Base-by-base conservation (phyloP, 1,139 yeast genomes). In the Waltiozyma sp. region DNA sequence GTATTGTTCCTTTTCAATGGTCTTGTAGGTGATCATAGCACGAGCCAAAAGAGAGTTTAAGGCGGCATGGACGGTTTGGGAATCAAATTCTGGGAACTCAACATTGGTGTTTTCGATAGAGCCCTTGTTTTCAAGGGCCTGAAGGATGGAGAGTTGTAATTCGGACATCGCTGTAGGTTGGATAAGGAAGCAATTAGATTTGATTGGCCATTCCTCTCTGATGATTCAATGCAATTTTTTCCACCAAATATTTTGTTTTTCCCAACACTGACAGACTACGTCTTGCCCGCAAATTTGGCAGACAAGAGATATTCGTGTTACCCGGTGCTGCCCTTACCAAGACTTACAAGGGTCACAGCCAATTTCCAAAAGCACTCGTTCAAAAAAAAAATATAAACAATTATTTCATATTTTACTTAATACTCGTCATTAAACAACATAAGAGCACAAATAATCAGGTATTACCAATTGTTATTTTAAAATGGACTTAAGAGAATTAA, bases 41-140 rank as follows among this genome's bases (percentile, higher is more conserved):
- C 83, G 82, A 47, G 96, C 89, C 62, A 83, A 76, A 49, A 91
- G 73, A 33, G 97, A 89, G 56, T 85, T 83, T 57, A 91, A 75
- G 37, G 88, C 89, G 24, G 95, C 86, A 41, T 78, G 77, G 43
- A 80, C 69, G 38, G 69, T 67, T 59, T 73, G 75, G 18, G 83
- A 67, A 41, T 70, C 68, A 42, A 68, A 64, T 14, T 62, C 68
- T 23, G 83, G 77, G 63, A 79, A 77, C 37, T 67, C 68, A 16
- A 66, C 72, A 45, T 77, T 65, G 10, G 95, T 77, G 62, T 84
- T 86, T 45, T 68, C 70, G 48, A 87, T 79, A 45, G 65, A 60
- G 40, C 82, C 87, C 47, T 70, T 62, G 51, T 70, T 69, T 49
- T 78, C 80, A 49, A 88, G 75, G 44, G 71, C 69, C 60, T 80